phyloP scores from a whole-genome alignment of 139 green algal species.

The Desmodesmus armatus region DNA sequence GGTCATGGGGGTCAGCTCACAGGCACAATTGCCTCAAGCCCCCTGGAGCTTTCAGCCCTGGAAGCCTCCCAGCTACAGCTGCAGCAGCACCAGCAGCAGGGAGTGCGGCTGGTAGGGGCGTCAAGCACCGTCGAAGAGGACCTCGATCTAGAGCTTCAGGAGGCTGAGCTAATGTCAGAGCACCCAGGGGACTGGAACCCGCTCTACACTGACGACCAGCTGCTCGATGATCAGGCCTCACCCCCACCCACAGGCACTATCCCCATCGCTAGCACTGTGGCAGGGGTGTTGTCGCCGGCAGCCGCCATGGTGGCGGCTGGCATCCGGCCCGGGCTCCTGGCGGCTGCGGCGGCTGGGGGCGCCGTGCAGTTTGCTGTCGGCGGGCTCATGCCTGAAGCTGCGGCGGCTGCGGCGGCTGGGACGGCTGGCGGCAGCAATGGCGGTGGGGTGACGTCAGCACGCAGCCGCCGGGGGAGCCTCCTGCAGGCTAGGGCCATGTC shows the following conservation, averaged over 20 bases:
- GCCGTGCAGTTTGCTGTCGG: neutral
- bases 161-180: slow-evolving; percentile 1
- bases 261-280: neutral
- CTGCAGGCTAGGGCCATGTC: slow-evolving; percentile 33
- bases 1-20: slow-evolving; percentile 23
- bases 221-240: slow-evolving; percentile 43
- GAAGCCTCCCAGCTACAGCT: slow-evolving; percentile 26
- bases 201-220: slow-evolving; percentile 53
- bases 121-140: too few species aligned
- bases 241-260: slow-evolving; percentile 12
- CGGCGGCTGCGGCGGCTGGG: neutral
- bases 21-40: slow-evolving; percentile 3
- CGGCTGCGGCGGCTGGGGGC: neutral
- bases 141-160: slow-evolving; percentile 19
- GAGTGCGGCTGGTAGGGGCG: neutral
- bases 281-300: neutral
- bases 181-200: slow-evolving; percentile 62
- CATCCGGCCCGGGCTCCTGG: neutral
- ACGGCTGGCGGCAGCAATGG: neutral
- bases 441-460: neutral
- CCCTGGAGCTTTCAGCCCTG: slow-evolving; percentile 25
- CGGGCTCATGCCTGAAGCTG: neutral
- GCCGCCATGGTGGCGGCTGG: neutral
- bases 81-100: slow-evolving; percentile 23
- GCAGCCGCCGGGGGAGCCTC: slow-evolving; percentile 27